A percentile compares a stretch with the other conserved stretches of the same genome.
Evolutionary conservation across 1,284 basidiomycete species (phyloP).

Genomic region (Leucoagaricus sp.): DNA sequence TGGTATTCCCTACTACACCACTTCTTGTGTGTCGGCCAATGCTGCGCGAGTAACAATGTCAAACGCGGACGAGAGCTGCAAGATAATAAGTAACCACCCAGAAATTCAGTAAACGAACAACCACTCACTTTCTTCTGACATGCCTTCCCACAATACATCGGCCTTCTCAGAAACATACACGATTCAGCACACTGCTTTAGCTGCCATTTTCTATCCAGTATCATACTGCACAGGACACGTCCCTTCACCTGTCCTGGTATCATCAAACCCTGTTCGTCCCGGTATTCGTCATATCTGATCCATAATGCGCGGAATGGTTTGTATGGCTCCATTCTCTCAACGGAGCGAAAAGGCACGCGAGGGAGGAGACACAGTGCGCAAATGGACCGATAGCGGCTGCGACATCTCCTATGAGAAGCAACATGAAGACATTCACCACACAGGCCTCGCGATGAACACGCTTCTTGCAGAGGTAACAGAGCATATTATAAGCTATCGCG

Average conservation of each 20-base stretch:
- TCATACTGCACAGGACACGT: neutral
- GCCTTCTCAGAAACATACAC: neutral
- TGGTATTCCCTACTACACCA: neutral
- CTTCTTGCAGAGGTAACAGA: conserved; percentile 1
- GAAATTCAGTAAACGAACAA: neutral
- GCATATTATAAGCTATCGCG: neutral
- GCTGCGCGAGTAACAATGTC: too few species aligned
- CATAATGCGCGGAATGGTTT: neutral
- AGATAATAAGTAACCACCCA: neutral
- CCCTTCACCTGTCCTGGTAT: neutral
- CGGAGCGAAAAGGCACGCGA: neutral
- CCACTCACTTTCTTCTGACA: conserved; percentile 4
- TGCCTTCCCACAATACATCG: conserved; percentile 6
- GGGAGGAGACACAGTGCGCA: neutral
- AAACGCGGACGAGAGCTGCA: too few species aligned
- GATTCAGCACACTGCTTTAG: conserved; percentile 5
- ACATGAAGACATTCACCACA: neutral
- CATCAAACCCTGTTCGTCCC: neutral
- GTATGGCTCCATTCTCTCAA: conserved; percentile 1
- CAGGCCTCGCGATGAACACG: neutral
- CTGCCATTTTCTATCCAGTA: neutral
- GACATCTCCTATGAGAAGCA: neutral
- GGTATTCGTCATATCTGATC: neutral
- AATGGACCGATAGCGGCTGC: neutral
- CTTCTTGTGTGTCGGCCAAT: conserved; percentile 8